These are phyloP conservation scores for Phoenix roebelenii DNA, from an alignment of 176 grass and related monocot genomes.

Conservation along the genomic window DNA sequence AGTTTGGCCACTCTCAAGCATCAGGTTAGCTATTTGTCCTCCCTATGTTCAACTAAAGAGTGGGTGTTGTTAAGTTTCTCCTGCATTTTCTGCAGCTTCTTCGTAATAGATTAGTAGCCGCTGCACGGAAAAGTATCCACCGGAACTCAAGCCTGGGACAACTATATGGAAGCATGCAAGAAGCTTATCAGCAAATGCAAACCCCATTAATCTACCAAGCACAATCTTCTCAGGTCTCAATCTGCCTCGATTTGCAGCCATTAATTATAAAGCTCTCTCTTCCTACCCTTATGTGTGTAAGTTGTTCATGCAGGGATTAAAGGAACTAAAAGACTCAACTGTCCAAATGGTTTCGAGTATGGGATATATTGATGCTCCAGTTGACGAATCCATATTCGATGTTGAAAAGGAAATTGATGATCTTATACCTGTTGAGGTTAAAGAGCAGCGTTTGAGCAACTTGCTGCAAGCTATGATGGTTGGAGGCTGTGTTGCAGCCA, in stretches of 20 bases:
- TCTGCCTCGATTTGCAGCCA: no score
- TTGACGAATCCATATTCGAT: slow-evolving; percentile 78
- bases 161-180: slow-evolving; percentile 83
- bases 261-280: no score
- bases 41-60: no score
- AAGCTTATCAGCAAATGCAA: slow-evolving; percentile 81
- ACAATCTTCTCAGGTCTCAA: slow-evolving; percentile 34
- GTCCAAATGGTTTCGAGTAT: slow-evolving; percentile 74
- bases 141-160: slow-evolving; percentile 85
- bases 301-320: slow-evolving; percentile 36
- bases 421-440: slow-evolving; percentile 86
- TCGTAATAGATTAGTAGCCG: slow-evolving; percentile 63
- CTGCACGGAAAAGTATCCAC: slow-evolving; percentile 52
- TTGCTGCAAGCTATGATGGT: slow-evolving; percentile 72
- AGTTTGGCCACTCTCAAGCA: slow-evolving; percentile 98
- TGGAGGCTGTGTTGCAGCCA: slow-evolving; percentile 66
- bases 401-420: slow-evolving; percentile 95
- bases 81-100: slow-evolving; percentile 48
- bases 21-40: slow-evolving; percentile 36
- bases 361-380: slow-evolving; percentile 79
- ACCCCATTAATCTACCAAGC: slow-evolving; percentile 73
- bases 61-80: no score
- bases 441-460: slow-evolving; percentile 91
- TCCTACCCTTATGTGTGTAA: no score
- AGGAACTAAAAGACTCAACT: slow-evolving; percentile 83